phyloP scores from a whole-genome alignment of 805 yeast species.

The Myxozyma vanderwaltii region DNA sequence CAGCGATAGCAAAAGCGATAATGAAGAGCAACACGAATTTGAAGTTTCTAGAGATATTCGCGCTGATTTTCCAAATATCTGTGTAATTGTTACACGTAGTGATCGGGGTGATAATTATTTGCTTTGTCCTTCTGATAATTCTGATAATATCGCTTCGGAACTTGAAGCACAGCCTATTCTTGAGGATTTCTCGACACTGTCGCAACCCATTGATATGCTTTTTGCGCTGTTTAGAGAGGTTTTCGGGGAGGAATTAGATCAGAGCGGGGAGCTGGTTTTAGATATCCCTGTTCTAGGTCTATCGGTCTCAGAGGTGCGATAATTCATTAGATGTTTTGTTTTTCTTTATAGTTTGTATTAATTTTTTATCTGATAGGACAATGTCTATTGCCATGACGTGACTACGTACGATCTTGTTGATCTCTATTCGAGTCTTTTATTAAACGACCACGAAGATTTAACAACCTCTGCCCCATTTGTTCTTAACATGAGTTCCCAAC shows the following conservation, averaged over 20 bases:
- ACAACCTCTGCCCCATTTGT: conserved; percentile 6
- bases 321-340: not conserved
- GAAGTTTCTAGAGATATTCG: not conserved
- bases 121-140: conserved; percentile 19
- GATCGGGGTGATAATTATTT: conserved; percentile 7
- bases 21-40: not conserved
- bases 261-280: conserved; percentile 17
- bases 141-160: not conserved
- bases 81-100: conserved; percentile 5
- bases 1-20: not conserved
- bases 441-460: conserved; percentile 13
- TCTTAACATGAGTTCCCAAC: conserved; percentile 11
- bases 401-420: conserved; percentile 29
- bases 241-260: conserved; percentile 8
- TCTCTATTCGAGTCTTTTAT: conserved; percentile 18
- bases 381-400: conserved; percentile 23
- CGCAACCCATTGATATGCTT: conserved; percentile 18
- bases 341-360: not conserved
- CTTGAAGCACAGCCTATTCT: conserved; percentile 3
- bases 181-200: conserved; percentile 3
- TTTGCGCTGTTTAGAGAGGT: conserved; percentile 13
- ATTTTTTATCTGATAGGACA: conserved; percentile 15
- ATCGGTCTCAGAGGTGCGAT: conserved; percentile 23
- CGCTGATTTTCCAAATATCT: conserved; percentile 12
- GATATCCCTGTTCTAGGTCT: conserved; percentile 20